Evolutionary conservation across 768 basidiomycete species (phyloP), one percentile per base, ranked within the genome.

Genomic region (Suillus subluteus): DNA sequence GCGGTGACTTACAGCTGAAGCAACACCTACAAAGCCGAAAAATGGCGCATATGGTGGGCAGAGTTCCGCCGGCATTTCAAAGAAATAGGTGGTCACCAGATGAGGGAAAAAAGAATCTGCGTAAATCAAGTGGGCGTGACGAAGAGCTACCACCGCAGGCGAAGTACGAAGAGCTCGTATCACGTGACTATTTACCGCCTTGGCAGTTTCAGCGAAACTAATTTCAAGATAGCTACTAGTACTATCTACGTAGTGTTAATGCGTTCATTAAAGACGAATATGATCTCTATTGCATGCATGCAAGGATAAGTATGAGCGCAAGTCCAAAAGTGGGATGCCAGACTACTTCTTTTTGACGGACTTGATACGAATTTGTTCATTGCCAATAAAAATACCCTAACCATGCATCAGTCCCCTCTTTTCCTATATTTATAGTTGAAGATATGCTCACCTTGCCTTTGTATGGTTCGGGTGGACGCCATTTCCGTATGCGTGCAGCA

Each of bases 1-100:
- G 48, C 30, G n/a, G 62, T 48, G 30, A 75, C 92, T 80, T 72
- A 98, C 97, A 61, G 97, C 89, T 32, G 91, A 86, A n/a, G 95
- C 92, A 38, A 99, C 97, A 62, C 97, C 97, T 61, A 92, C 96
- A 77, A 99, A 96, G 35, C 96, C 97, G 77, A 99, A 98, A 88
- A 99, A 99, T 62, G 95, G 94, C 62, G 96, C 96, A 76, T 93
- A 98, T 38, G 96, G 94, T 68, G 95, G 95, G 77, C 95, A 98
- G 61, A 86, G 69, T 54, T 78, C 76, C 62, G 75, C 67, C 32
- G 88, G 86, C 88, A 88, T 90, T 50, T 67, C 40, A 44, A 43
- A n/a, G 26, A 23, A 21, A 43, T 40, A 41, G 52, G 65, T 68
- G 55, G 6, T 30, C n/a, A 43, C 15, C 3, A 4, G 41, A 61